Percentiles rank a stretch among this genome's conserved stretches.
Conservation (phyloP, 108 stramenopile genomes). For the Cylindrotheca closterium region DNA sequence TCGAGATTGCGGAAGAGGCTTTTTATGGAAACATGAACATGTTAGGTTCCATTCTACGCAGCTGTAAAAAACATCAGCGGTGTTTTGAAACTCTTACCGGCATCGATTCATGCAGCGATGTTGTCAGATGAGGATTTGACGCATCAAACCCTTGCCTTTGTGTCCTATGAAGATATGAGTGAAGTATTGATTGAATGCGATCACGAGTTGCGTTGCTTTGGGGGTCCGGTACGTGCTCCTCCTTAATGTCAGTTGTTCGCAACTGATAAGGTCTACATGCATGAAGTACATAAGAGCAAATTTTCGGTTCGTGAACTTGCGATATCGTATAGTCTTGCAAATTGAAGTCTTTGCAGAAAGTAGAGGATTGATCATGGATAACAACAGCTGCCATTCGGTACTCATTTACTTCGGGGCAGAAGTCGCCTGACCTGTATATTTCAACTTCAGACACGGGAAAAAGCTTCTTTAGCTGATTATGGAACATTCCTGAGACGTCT, state of each 20-base stretch:
- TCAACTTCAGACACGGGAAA: conserved; percentile 12
- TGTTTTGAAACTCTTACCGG: no score
- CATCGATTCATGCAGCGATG: conserved; percentile 23
- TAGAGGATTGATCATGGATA: conserved; percentile 5
- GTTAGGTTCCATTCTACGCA: no score
- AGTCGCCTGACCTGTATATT: conserved; percentile 22
- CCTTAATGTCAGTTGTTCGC: neutral
- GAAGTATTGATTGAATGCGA: conserved; percentile 10
- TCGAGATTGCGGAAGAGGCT: conserved; percentile 63
- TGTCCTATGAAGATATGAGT: conserved; percentile 21
- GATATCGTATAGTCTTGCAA: conserved; percentile 9
- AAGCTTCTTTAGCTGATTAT: neutral
- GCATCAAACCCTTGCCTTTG: conserved; percentile 4
- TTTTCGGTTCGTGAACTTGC: conserved; percentile 18
- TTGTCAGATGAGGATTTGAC: conserved; percentile 11
- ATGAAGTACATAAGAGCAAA: conserved; percentile 32
- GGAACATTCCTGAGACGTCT: neutral
- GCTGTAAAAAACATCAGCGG: no score
- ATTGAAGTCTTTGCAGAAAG: neutral
- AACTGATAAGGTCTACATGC: conserved; percentile 9
- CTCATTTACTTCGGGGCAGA: neutral
- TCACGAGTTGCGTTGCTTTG: conserved; percentile 11
- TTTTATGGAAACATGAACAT: no score
- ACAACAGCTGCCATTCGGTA: conserved; percentile 22
- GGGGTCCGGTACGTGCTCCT: neutral